Evolutionary conservation across 306 rosid species (phyloP).

Genomic region (Cucumis cinereus): DNA sequence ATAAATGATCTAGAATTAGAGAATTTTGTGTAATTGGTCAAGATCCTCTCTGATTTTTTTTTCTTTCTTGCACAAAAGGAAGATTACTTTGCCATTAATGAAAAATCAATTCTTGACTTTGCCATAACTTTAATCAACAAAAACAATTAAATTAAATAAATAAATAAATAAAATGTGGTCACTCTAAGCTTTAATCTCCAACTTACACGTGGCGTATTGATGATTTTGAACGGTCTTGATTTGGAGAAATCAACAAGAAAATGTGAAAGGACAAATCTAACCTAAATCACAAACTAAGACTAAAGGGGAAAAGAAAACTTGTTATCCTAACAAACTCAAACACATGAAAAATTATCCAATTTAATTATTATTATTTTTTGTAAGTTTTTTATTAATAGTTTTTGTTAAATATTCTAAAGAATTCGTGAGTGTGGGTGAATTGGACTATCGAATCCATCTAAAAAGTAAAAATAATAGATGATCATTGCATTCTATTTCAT

Average conservation of each 20-base stretch:
- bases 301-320: background rate
- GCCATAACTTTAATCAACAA: background rate
- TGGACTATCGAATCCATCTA: too few relatives aligned
- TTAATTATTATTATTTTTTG: too few relatives aligned
- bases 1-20: background rate
- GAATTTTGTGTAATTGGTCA: background rate
- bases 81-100: background rate
- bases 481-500: too few relatives aligned
- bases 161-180: background rate
- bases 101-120: background rate
- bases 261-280: background rate
- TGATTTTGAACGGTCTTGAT: background rate
- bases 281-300: background rate
- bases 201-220: background rate
- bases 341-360: background rate
- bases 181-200: background rate
- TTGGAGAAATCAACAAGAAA: background rate
- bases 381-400: too few relatives aligned
- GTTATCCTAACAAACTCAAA: background rate
- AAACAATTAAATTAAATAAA: background rate
- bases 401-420: too few relatives aligned
- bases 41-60: background rate
- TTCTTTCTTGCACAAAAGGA: background rate
- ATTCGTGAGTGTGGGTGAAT: too few relatives aligned
- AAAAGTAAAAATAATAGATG: too few relatives aligned